Percentiles rank a stretch among this genome's conserved stretches.
phyloP scores from a whole-genome alignment of 495 filamentous ascomycete species.

The Penicillium longicatenatum region DNA sequence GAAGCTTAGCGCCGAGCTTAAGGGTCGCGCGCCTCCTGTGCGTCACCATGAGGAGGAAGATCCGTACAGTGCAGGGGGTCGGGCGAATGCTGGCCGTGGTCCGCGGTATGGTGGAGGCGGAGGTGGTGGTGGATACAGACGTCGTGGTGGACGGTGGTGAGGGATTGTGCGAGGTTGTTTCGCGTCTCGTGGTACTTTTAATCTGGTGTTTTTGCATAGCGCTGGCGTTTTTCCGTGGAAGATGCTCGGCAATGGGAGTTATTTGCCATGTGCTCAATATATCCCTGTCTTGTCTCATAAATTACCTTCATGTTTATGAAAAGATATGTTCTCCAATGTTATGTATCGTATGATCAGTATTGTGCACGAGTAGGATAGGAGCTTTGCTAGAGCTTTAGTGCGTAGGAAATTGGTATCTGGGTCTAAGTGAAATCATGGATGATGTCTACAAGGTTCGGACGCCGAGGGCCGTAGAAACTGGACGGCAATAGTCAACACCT shows the following conservation, averaged over 20 bases:
- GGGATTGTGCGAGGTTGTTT: slow-evolving; percentile 16
- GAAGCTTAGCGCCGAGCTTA: slow-evolving; percentile 80
- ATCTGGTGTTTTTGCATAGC: slow-evolving; percentile 45
- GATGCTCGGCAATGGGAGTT: slow-evolving; percentile 19
- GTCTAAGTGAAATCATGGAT: no score
- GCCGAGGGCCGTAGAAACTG: no score
- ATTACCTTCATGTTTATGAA: slow-evolving; percentile 1
- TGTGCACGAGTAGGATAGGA: background rate
- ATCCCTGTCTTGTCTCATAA: slow-evolving; percentile 14
- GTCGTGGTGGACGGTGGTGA: slow-evolving; percentile 46
- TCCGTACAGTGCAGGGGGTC: slow-evolving; percentile 46
- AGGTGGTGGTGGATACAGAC: slow-evolving; percentile 42
- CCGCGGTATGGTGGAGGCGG: slow-evolving; percentile 44
- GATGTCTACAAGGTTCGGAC: no score
- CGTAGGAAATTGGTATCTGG: no score
- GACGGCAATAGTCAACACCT: background rate
- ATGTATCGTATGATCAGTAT: background rate
- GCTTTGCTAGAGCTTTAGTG: no score
- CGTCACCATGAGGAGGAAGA: slow-evolving; percentile 57
- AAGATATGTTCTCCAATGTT: background rate
- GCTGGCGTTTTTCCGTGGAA: slow-evolving; percentile 41
- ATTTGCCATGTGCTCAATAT: slow-evolving; percentile 25
- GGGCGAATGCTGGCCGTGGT: slow-evolving; percentile 55
- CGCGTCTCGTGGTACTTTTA: slow-evolving; percentile 9
- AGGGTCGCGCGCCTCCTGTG: slow-evolving; percentile 63